Conservation (phyloP, 371 early-diverging fungal genomes). For the Funneliformis caledonium region DNA sequence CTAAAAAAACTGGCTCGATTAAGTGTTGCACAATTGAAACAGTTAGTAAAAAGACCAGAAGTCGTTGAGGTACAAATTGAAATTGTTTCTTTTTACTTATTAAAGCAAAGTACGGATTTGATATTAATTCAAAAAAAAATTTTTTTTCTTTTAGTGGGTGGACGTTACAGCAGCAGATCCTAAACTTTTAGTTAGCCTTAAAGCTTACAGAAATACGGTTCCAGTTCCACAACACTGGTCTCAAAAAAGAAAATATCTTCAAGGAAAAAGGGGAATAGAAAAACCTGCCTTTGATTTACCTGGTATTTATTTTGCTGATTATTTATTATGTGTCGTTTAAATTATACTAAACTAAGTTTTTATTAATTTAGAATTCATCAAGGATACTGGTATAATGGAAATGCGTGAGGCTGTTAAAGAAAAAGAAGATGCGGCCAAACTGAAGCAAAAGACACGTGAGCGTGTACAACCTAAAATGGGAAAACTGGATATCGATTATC, state of each 20-base stretch:
- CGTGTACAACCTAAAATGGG: slow-evolving; percentile 95
- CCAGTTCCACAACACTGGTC: slow-evolving; percentile 98
- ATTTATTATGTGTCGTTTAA: neutral
- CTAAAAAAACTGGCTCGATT: slow-evolving; percentile 66
- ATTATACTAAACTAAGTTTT: neutral
- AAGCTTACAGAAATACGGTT: slow-evolving; percentile 90
- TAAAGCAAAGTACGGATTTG: neutral
- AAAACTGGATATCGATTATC: slow-evolving; percentile 94
- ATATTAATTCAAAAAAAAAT: slow-evolving; percentile 22
- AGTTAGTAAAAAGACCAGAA: slow-evolving; percentile 89
- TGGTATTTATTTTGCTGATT: slow-evolving; percentile 47
- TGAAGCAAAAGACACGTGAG: slow-evolving; percentile 89
- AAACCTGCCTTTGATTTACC: slow-evolving; percentile 96
- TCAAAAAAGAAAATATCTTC: slow-evolving; percentile 94
- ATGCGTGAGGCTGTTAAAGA: slow-evolving; percentile 90
- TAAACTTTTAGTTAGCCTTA: slow-evolving; percentile 85
- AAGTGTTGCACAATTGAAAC: slow-evolving; percentile 92
- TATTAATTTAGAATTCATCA: slow-evolving; percentile 79
- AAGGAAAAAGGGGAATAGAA: slow-evolving; percentile 94
- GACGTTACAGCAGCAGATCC: slow-evolving; percentile 94
- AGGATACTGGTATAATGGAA: slow-evolving; percentile 96
- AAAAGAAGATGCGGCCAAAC: slow-evolving; percentile 78
- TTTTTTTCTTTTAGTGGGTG: slow-evolving; percentile 67
- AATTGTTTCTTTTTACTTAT: neutral
- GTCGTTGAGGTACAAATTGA: slow-evolving; percentile 83